Conservation (phyloP, 2,329 filamentous ascomycete species). For the Bretziella fagacearum region DNA sequence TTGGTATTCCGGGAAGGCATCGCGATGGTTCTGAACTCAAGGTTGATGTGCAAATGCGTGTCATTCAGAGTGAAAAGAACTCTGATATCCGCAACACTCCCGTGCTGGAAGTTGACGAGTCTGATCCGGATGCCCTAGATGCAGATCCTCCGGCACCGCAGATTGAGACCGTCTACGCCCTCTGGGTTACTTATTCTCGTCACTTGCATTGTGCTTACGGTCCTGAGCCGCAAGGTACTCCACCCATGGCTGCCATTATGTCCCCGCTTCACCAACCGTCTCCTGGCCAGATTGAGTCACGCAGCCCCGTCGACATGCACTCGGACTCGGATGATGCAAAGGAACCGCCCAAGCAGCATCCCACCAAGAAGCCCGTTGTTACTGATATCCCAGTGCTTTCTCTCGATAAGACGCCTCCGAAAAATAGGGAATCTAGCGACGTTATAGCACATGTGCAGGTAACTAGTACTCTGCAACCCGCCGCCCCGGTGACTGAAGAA, state of each 20-base stretch:
- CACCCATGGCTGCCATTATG: slow-evolving; percentile 42
- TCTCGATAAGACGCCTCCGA: slow-evolving; percentile 3
- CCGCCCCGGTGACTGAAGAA: not conserved
- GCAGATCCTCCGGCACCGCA: slow-evolving; percentile 22
- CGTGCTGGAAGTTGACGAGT: slow-evolving; percentile 43
- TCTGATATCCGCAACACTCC: slow-evolving; percentile 41
- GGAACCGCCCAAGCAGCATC: slow-evolving; percentile 16
- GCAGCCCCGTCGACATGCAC: slow-evolving; percentile 13
- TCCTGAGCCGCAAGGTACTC: slow-evolving; percentile 38
- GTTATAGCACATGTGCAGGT: no score
- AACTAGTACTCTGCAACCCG: no score
- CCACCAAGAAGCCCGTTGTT: not conserved
- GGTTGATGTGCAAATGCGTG: slow-evolving; percentile 90
- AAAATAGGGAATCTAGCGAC: no score
- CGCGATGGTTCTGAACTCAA: slow-evolving; percentile 82
- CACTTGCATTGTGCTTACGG: slow-evolving; percentile 65
- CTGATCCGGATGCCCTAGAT: slow-evolving; percentile 20
- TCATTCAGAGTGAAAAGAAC: slow-evolving; percentile 71
- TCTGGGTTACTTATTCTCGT: slow-evolving; percentile 95
- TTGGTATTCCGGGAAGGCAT: slow-evolving; percentile 71
- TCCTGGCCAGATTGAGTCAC: slow-evolving; percentile 42
- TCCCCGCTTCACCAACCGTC: slow-evolving; percentile 67
- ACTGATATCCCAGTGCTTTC: slow-evolving; percentile 6
- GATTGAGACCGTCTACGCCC: slow-evolving; percentile 74
- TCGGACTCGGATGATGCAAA: slow-evolving; percentile 13